phyloP scores from a whole-genome alignment of 1,284 basidiomycete genomes.

The Pyrrhoderma lamaoense region DNA sequence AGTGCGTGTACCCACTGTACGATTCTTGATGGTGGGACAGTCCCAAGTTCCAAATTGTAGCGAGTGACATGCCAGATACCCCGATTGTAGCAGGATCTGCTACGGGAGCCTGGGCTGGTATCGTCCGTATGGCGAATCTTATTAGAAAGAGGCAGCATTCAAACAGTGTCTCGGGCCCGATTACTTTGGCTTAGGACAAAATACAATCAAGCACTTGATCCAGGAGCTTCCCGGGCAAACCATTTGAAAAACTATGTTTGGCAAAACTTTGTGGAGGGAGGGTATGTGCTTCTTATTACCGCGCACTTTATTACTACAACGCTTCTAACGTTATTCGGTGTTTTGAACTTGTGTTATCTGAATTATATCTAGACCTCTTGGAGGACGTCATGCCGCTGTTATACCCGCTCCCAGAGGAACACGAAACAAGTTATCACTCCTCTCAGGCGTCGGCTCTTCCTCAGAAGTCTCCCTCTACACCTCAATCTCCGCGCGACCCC shows the following conservation, averaged over 20 bases:
- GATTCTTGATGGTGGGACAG: conserved; percentile 78
- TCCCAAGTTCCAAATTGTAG: conserved; percentile 73
- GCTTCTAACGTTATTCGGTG: no score
- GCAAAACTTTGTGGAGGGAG: conserved; percentile 76
- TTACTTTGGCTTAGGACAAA: conserved; percentile 77
- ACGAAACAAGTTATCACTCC: conserved; percentile 29
- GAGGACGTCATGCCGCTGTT: conserved; percentile 70
- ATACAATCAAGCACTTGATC: conserved; percentile 78
- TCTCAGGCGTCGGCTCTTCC: conserved; percentile 12
- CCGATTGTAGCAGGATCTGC: conserved; percentile 74
- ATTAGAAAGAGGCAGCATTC: conserved; percentile 72
- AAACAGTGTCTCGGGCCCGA: conserved; percentile 81
- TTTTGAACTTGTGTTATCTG: no score
- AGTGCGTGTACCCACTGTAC: conserved; percentile 70
- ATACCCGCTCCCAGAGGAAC: conserved; percentile 69
- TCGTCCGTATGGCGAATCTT: conserved; percentile 70
- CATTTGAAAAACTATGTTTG: conserved; percentile 69
- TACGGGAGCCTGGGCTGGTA: conserved; percentile 74
- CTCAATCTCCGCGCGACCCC: no score
- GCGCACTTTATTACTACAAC: no score
- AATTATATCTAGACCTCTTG: conserved; percentile 48
- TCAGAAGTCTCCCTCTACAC: no score
- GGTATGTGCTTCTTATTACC: conserved; percentile 48
- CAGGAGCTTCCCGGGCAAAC: conserved; percentile 69
- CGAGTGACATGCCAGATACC: conserved; percentile 56